Evolutionary conservation across 2,329 filamentous ascomycete genomes (phyloP).

Genomic region (Aspergillus sp.): DNA sequence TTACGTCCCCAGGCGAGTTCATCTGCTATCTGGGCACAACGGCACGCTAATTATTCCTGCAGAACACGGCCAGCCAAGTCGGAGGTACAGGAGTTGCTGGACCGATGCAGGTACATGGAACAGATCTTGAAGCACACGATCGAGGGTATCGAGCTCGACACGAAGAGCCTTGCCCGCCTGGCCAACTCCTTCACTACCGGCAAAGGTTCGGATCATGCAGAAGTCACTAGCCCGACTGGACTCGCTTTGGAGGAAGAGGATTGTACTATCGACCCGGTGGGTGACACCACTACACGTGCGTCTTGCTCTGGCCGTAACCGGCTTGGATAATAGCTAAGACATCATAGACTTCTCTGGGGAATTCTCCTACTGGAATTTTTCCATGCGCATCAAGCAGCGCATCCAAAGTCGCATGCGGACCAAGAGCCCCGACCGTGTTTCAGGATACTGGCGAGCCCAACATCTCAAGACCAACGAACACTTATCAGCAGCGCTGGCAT

Average conservation of each 20-base stretch:
- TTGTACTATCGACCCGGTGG: constrained; percentile 18
- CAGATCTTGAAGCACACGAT: constrained; percentile 13
- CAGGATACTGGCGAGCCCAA: constrained; percentile 50
- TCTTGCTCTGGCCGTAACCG: not conserved
- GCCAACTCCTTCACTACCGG: not conserved
- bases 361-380: constrained; percentile 58
- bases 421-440: constrained; percentile 25
- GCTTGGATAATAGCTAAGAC: not conserved
- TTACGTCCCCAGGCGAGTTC: not conserved
- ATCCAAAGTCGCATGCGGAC: constrained; percentile 45
- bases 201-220: not conserved
- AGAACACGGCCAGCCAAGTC: not conserved
- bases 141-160: constrained; percentile 11
- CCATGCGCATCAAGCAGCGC: constrained; percentile 54
- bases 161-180: constrained; percentile 7
- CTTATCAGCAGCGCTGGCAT: constrained; percentile 39
- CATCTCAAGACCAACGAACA: constrained; percentile 49
- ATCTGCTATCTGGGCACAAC: too few species aligned
- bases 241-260: constrained; percentile 12
- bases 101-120: constrained; percentile 17
- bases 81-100: constrained; percentile 9
- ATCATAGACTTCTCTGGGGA: constrained; percentile 53
- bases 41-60: too few species aligned
- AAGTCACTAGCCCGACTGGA: not conserved
- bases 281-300: constrained; percentile 17